phyloP scores from a whole-genome alignment of 176 grass and related monocot genomes.

The Poa annua region DNA sequence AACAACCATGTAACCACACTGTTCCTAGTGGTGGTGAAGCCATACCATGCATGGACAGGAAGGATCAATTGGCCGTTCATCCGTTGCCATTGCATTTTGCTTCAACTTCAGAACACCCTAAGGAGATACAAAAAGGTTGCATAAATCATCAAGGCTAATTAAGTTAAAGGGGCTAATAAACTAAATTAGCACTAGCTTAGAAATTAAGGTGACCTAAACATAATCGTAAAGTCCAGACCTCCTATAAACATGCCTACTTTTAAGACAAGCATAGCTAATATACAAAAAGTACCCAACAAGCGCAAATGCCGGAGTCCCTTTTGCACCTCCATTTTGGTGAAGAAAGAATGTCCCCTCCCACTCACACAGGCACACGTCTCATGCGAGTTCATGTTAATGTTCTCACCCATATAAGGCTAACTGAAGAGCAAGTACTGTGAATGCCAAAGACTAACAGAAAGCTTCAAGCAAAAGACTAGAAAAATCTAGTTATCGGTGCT shows the following conservation, averaged over 20 bases:
- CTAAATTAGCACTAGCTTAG: background rate
- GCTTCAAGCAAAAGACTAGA: constrained; percentile 21
- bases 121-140: constrained; percentile 22
- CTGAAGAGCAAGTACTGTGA: background rate
- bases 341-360: background rate
- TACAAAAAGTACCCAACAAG: background rate
- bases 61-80: constrained; percentile 91
- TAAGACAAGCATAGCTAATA: background rate
- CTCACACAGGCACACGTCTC: background rate
- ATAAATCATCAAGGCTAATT: background rate
- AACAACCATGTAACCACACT: constrained; percentile 17
- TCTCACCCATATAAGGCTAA: background rate
- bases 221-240: background rate
- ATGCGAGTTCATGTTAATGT: constrained; percentile 16
- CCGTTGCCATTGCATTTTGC: constrained; percentile 85
- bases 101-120: constrained; percentile 96
- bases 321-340: background rate
- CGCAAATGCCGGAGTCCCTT: background rate
- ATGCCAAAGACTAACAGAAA: background rate
- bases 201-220: background rate
- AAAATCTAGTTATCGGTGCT: background rate
- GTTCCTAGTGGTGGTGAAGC: background rate
- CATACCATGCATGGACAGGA: constrained; percentile 93
- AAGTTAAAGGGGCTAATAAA: background rate
- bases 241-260: background rate